A percentile compares a stretch with the other conserved stretches of the same genome.
phyloP scores from a whole-genome alignment of 257 asterid species.

The Gentiana macrophylla region DNA sequence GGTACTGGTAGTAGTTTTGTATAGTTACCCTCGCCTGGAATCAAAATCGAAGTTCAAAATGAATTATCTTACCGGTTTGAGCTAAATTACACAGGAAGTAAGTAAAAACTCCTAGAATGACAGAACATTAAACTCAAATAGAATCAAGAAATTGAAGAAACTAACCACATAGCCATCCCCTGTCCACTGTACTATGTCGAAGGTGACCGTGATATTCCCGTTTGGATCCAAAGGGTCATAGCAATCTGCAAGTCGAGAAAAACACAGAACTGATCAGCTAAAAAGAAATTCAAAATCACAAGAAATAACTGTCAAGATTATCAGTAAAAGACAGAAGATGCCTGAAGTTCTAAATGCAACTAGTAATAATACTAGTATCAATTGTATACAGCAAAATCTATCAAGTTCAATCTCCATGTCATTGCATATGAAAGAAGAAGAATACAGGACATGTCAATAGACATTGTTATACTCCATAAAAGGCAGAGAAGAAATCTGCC shows the following conservation, averaged over 20 bases:
- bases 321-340: constrained; percentile 8
- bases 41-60: no score
- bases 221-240: constrained; percentile 69
- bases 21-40: constrained; percentile 54
- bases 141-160: not conserved
- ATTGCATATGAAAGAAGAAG: constrained; percentile 1
- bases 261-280: constrained; percentile 2
- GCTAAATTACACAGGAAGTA: not conserved
- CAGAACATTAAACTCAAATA: not conserved
- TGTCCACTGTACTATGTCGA: constrained; percentile 38
- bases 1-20: constrained; percentile 57
- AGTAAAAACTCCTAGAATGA: not conserved
- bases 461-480: constrained; percentile 5
- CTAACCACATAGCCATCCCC: constrained; percentile 56
- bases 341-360: constrained; percentile 39
- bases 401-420: constrained; percentile 24
- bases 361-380: constrained; percentile 17
- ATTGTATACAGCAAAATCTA: constrained; percentile 8
- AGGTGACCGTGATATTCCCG: constrained; percentile 47
- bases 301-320: no score
- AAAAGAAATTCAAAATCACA: not conserved
- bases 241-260: constrained; percentile 36
- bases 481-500: not conserved
- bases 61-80: no score
- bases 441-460: not conserved